phyloP scores from a whole-genome alignment of 768 basidiomycete genomes.

The Hortiboletus campestris region DNA sequence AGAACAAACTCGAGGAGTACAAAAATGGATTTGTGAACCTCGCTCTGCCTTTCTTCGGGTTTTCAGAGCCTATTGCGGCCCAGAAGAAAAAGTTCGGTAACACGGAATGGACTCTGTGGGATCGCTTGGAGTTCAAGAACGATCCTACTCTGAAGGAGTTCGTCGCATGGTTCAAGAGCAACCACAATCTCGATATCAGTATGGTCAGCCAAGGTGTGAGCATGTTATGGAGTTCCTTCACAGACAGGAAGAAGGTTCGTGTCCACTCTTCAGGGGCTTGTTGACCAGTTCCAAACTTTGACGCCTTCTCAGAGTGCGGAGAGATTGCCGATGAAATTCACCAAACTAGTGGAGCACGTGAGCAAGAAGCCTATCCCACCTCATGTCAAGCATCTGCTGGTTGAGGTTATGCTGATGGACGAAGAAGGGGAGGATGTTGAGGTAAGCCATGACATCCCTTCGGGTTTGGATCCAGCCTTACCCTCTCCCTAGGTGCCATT shows the following conservation, averaged over 20 bases:
- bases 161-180: constrained; percentile 75
- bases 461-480: not conserved
- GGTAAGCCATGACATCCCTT: constrained; percentile 39
- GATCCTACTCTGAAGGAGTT: constrained; percentile 88
- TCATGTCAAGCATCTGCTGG: constrained; percentile 79
- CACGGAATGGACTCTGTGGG: constrained; percentile 97
- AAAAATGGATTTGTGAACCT: constrained; percentile 99
- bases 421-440: constrained; percentile 95
- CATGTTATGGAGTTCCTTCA: constrained; percentile 96
- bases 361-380: constrained; percentile 92
- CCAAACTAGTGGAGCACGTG: constrained; percentile 86
- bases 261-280: not conserved
- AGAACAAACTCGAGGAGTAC: constrained; percentile 90
- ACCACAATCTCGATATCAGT: constrained; percentile 82
- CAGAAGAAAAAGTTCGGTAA: constrained; percentile 83
- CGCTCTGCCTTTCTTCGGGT: constrained; percentile 97
- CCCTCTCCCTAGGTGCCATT: constrained; percentile 64
- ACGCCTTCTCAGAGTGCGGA: constrained; percentile 69
- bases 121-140: constrained; percentile 89
- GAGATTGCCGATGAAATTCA: constrained; percentile 85
- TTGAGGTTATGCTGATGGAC: constrained; percentile 93
- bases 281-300: not conserved
- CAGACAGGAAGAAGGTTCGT: constrained; percentile 86
- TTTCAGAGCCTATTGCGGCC: constrained; percentile 94
- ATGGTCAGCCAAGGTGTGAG: constrained; percentile 99